These are phyloP conservation scores for Ogataea pini DNA, from an alignment of 805 yeast species.

Conservation along the genomic window DNA sequence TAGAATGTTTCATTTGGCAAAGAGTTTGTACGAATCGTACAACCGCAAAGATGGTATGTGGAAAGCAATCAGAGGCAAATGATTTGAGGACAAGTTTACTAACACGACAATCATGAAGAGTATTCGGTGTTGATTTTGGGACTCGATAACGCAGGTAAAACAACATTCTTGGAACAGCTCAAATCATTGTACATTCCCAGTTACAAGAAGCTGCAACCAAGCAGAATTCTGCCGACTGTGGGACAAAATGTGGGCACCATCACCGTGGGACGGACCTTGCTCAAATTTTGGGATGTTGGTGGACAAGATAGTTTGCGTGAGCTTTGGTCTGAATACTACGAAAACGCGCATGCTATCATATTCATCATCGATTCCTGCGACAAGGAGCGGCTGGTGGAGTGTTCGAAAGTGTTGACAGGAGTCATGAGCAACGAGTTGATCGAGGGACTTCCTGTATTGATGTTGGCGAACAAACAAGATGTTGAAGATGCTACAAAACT, in stretches of 20 bases:
- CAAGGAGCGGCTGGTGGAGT: slow-evolving; percentile 77
- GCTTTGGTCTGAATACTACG: slow-evolving; percentile 87
- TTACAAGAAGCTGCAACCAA: slow-evolving; percentile 49
- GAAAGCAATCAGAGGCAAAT: not conserved
- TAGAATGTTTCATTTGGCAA: slow-evolving; percentile 19
- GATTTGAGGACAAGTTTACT: not conserved
- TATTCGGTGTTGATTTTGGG: slow-evolving; percentile 83
- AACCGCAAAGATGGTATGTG: slow-evolving; percentile 14
- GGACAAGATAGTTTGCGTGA: slow-evolving; percentile 86
- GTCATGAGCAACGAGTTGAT: slow-evolving; percentile 60
- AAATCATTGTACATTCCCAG: slow-evolving; percentile 53
- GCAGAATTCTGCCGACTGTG: slow-evolving; percentile 84
- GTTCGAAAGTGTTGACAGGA: slow-evolving; percentile 62
- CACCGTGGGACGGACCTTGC: slow-evolving; percentile 36
- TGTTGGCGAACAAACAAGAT: slow-evolving; percentile 96
- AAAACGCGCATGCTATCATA: slow-evolving; percentile 85
- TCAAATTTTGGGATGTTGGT: slow-evolving; percentile 96
- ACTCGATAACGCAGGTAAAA: slow-evolving; percentile 94
- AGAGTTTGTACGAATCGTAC: slow-evolving; percentile 19
- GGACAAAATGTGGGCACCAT: slow-evolving; percentile 80
- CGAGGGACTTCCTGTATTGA: slow-evolving; percentile 84
- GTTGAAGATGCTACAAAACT: slow-evolving; percentile 52
- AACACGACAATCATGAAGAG: slow-evolving; percentile 37
- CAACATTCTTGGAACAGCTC: slow-evolving; percentile 71
- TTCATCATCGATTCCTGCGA: slow-evolving; percentile 94